A percentile compares a stretch with the other conserved stretches of the same genome.
phyloP scores from a whole-genome alignment of 208 protist species.

The Crithidia mellificae region DNA sequence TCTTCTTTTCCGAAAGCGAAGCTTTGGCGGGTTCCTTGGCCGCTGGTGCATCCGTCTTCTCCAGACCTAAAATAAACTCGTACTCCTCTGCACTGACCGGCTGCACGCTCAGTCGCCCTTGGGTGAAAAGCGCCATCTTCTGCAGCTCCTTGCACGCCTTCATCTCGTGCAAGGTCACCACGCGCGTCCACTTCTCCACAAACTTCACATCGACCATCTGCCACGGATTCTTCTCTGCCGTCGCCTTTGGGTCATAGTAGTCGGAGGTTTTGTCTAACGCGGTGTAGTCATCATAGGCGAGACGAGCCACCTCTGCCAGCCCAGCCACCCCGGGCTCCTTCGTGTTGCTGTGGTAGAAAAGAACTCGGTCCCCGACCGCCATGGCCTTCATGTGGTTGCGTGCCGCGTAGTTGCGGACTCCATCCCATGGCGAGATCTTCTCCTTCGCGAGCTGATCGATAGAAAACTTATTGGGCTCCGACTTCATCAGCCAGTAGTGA shows the following conservation, averaged over 20 bases:
- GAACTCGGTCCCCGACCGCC: conserved; percentile 66
- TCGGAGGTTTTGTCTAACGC: conserved; percentile 72
- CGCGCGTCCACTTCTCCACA: conserved; percentile 58
- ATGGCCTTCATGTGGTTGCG: conserved; percentile 88
- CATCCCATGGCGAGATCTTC: conserved; percentile 72
- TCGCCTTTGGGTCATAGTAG: conserved; percentile 75
- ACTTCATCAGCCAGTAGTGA: conserved; percentile 87
- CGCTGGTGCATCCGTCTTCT: conserved; percentile 1
- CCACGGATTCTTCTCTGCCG: conserved; percentile 74
- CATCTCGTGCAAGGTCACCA: conserved; percentile 58
- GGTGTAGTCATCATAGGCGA: conserved; percentile 76
- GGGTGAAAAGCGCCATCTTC: conserved; percentile 74
- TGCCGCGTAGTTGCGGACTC: conserved; percentile 85
- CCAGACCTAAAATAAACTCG: conserved; percentile 58
- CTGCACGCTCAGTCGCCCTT: conserved; percentile 77
- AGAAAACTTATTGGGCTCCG: conserved; percentile 81
- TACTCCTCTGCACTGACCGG: conserved; percentile 60
- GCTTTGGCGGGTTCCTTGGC: conserved; percentile 3
- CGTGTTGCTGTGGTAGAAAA: conserved; percentile 90
- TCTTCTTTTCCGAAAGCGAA: not conserved
- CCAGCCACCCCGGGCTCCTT: conserved; percentile 78
- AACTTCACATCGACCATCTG: conserved; percentile 86
- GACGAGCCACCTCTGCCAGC: conserved; percentile 56
- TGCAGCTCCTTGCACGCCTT: conserved; percentile 52
- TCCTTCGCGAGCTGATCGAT: conserved; percentile 71